Evolutionary conservation across 305 asterid species (phyloP).

Genomic region (Fraxinus baroniana): DNA sequence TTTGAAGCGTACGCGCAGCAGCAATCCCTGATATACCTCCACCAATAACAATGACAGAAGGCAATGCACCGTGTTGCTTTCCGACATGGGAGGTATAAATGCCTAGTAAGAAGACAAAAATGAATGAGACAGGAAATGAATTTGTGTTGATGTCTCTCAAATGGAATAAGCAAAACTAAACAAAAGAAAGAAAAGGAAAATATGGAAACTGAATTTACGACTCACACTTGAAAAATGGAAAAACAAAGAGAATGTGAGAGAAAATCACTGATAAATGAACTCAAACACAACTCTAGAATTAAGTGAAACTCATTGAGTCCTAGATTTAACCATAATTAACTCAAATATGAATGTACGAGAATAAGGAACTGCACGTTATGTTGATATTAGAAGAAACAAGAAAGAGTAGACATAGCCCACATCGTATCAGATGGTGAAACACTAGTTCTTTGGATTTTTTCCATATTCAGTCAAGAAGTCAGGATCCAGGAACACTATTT

Average conservation of each 20-base stretch:
- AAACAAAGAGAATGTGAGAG: background rate
- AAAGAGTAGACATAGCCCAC: background rate
- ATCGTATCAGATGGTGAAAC: background rate
- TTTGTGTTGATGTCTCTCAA: background rate
- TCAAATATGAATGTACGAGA: background rate
- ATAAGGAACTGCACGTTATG: background rate
- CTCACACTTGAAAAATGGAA: background rate
- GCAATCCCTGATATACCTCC: slow-evolving; percentile 97
- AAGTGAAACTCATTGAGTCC: background rate
- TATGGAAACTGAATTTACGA: background rate
- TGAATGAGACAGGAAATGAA: slow-evolving; percentile 11
- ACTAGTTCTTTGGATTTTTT: background rate
- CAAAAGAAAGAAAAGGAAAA: background rate
- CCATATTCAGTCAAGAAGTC: background rate
- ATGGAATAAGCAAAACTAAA: background rate
- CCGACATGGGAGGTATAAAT: slow-evolving; percentile 44
- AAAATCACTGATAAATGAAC: background rate
- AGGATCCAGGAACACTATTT: background rate
- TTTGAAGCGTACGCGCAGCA: slow-evolving; percentile 79
- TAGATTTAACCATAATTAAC: background rate
- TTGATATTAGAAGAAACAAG: background rate
- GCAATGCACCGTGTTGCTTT: slow-evolving; percentile 51
- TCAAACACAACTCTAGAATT: background rate
- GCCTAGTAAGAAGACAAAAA: slow-evolving; percentile 40
- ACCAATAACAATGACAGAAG: slow-evolving; percentile 83